Percentiles rank a stretch among this genome's conserved stretches.
Evolutionary conservation across 1,284 basidiomycete species (phyloP).

Genomic region (Sanghuangporus weigelae): DNA sequence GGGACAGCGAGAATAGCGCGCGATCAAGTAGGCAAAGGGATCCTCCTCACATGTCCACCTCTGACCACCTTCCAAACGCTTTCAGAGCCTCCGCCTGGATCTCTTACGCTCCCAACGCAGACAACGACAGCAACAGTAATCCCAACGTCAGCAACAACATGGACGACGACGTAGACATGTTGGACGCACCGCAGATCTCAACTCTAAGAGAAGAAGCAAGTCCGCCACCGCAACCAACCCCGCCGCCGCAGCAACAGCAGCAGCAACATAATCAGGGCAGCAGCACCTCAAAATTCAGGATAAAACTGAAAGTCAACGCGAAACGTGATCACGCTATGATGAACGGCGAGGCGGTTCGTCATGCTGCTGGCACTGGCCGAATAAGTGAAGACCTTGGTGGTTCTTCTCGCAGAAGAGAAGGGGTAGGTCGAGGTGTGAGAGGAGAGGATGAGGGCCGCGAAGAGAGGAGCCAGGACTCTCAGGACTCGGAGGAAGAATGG

Average conservation of each 20-base stretch:
- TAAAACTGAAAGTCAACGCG: slow-evolving; percentile 45
- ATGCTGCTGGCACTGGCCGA: slow-evolving; percentile 3
- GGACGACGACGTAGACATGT: slow-evolving; percentile 40
- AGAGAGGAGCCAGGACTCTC: slow-evolving; percentile 43
- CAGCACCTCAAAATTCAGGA: slow-evolving; percentile 39
- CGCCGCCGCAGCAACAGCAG: slow-evolving; percentile 12
- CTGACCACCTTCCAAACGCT: neutral
- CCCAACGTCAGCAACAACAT: neutral
- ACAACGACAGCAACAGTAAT: neutral
- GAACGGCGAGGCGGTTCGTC: slow-evolving; percentile 13
- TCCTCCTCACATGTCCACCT: neutral
- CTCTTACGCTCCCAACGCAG: slow-evolving; percentile 7
- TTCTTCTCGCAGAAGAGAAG: neutral
- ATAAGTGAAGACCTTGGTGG: slow-evolving; percentile 28
- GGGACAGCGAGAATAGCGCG: too few species aligned
- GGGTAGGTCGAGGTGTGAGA: neutral
- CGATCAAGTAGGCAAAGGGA: too few species aligned
- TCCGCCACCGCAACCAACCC: slow-evolving; percentile 44
- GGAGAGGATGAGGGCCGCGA: slow-evolving; percentile 8
- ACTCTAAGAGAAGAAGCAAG: slow-evolving; percentile 64
- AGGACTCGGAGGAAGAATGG: slow-evolving; percentile 57
- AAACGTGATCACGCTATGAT: too few species aligned
- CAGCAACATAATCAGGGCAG: slow-evolving; percentile 7
- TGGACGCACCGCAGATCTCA: slow-evolving; percentile 73
- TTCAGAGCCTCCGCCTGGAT: slow-evolving; percentile 16